These are phyloP conservation scores for Ogataea allantospora DNA, from an alignment of 805 yeast species.

Conservation along the genomic window DNA sequence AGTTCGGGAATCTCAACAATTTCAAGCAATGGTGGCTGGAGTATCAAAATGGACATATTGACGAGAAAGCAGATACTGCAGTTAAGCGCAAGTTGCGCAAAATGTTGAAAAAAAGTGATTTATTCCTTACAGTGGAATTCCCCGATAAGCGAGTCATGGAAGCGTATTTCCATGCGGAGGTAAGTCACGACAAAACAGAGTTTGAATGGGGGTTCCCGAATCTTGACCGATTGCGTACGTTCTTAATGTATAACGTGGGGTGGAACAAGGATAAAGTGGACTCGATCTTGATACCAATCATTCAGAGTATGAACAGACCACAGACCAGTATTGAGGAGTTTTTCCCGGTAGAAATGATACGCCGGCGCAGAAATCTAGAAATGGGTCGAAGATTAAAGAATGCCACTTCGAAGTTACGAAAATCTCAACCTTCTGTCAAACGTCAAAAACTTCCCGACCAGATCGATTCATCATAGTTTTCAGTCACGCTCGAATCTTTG, in stretches of 20 bases:
- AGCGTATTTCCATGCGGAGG: constrained; percentile 80
- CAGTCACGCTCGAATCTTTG: constrained; percentile 61
- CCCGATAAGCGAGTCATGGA: constrained; percentile 68
- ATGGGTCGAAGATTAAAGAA: constrained; percentile 60
- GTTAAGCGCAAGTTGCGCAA: constrained; percentile 59
- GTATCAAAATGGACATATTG: constrained; percentile 40
- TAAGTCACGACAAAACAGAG: constrained; percentile 72
- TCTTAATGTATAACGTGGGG: constrained; percentile 65
- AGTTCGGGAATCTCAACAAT: constrained; percentile 51
- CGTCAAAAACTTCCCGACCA: constrained; percentile 23
- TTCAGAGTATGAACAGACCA: constrained; percentile 71
- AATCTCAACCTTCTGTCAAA: constrained; percentile 7
- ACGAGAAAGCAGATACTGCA: constrained; percentile 41
- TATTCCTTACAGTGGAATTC: constrained; percentile 56
- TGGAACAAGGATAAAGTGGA: constrained; percentile 80
- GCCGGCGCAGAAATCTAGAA: constrained; percentile 43
- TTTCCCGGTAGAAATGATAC: constrained; percentile 58
- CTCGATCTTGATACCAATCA: constrained; percentile 81
- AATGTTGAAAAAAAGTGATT: constrained; percentile 50
- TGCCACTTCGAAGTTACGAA: constrained; percentile 52
- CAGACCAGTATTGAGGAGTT: constrained; percentile 67
- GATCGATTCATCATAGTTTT: constrained; percentile 47
- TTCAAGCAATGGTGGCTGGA: constrained; percentile 59
- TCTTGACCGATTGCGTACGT: constrained; percentile 71
- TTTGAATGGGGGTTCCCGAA: constrained; percentile 93